Percentiles rank a stretch among this genome's conserved stretches.
These are phyloP conservation scores for Fusarium domesticum DNA, from an alignment of 2,329 filamentous ascomycete genomes.

Conservation along the genomic window DNA sequence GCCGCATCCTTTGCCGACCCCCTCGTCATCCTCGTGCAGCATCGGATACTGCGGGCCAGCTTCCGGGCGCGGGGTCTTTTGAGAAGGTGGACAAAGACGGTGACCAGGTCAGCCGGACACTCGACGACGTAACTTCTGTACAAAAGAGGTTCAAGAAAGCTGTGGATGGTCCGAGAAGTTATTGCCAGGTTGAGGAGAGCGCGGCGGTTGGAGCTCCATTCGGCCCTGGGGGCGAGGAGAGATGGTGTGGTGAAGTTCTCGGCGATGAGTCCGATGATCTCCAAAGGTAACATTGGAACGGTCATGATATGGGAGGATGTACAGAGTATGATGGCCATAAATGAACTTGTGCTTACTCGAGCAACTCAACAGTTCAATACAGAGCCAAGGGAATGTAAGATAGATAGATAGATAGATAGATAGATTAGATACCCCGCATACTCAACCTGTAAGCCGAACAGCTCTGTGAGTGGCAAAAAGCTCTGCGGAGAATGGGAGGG, in stretches of 20 bases:
- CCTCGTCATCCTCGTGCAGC: background rate
- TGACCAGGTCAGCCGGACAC: background rate
- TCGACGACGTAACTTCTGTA: constrained; percentile 1
- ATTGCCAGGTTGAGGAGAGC: constrained; percentile 2
- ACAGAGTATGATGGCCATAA: too few species aligned
- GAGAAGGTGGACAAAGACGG: constrained; percentile 2
- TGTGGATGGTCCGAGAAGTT: background rate
- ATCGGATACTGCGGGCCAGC: constrained; percentile 10
- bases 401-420: background rate
- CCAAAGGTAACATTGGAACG: background rate
- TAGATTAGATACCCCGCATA: background rate
- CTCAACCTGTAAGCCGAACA: background rate
- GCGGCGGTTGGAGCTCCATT: background rate
- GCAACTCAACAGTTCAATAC: too few species aligned
- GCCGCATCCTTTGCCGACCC: background rate
- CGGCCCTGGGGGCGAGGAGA: constrained; percentile 1
- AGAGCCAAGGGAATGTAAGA: too few species aligned
- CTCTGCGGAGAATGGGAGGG: background rate
- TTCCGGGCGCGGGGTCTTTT: constrained; percentile 7
- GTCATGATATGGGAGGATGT: background rate
- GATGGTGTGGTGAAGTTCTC: constrained; percentile 1
- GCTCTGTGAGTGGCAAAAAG: background rate
- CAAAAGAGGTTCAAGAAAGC: constrained; percentile 3
- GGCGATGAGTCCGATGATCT: constrained; percentile 7
- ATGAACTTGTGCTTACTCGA: too few species aligned